These are phyloP conservation scores for Mucuna pruriens DNA, from an alignment of 306 rosid genomes.

Conservation along the genomic window DNA sequence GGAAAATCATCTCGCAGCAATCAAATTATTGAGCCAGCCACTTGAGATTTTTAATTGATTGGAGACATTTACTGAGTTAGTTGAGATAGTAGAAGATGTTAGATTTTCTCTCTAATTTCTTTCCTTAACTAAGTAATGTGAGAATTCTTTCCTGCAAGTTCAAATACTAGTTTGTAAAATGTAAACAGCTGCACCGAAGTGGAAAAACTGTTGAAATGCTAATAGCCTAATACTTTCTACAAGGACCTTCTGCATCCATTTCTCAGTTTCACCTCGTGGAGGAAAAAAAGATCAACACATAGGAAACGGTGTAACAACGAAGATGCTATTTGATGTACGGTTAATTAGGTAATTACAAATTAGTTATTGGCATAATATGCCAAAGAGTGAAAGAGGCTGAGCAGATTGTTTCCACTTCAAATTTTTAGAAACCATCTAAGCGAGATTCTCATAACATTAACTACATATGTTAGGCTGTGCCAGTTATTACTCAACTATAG, in stretches of 20 bases:
- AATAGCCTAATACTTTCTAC: background rate
- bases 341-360: too few species aligned
- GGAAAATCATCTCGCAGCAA: too few species aligned
- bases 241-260: background rate
- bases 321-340: background rate
- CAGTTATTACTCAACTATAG: background rate
- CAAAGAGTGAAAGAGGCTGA: slow-evolving; percentile 27
- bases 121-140: background rate
- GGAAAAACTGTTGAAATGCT: background rate
- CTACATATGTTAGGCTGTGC: background rate
- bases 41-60: background rate
- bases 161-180: background rate
- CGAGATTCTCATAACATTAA: background rate
- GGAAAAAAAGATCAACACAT: background rate
- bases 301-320: background rate
- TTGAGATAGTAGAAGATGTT: background rate
- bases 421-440: slow-evolving; percentile 33
- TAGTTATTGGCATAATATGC: slow-evolving; percentile 18
- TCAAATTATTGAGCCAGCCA: too few species aligned
- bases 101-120: too few species aligned
- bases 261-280: background rate
- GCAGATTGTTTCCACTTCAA: background rate
- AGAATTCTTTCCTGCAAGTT: background rate
- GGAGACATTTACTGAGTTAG: background rate
- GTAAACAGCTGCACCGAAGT: background rate